Evolutionary conservation across 306 rosid genomes (phyloP).

Genomic region (Cucurbita argyrosperma): DNA sequence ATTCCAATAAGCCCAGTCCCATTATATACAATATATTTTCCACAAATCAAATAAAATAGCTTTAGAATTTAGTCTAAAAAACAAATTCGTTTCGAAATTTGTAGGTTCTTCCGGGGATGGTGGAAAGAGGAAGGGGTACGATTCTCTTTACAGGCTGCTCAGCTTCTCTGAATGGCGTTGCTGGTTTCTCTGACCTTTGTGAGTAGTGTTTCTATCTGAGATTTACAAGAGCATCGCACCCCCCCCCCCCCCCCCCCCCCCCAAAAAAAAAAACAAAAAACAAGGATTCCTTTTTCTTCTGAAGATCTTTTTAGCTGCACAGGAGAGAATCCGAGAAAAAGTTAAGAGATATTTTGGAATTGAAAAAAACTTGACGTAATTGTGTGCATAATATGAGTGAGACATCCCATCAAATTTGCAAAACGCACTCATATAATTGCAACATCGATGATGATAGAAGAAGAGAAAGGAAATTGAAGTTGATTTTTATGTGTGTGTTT

Average conservation of each 20-base stretch:
- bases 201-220: neutral
- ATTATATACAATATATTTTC: neutral
- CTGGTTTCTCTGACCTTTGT: conserved; percentile 71
- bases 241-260: no score
- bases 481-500: neutral
- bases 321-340: neutral
- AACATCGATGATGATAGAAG: no score
- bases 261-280: no score
- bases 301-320: neutral
- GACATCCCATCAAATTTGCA: neutral
- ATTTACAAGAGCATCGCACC: neutral
- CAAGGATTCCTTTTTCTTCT: neutral
- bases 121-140: conserved; percentile 83
- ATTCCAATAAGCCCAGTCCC: neutral
- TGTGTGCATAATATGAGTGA: no score
- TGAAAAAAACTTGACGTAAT: neutral
- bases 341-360: neutral
- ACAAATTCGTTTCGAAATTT: neutral
- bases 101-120: conserved; percentile 83
- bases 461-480: neutral
- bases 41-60: neutral
- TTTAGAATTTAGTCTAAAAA: neutral
- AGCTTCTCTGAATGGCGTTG: conserved; percentile 66
- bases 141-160: conserved; percentile 86
- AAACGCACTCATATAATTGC: neutral